phyloP scores from a whole-genome alignment of 208 protist species.

The Phytomonas francai region DNA sequence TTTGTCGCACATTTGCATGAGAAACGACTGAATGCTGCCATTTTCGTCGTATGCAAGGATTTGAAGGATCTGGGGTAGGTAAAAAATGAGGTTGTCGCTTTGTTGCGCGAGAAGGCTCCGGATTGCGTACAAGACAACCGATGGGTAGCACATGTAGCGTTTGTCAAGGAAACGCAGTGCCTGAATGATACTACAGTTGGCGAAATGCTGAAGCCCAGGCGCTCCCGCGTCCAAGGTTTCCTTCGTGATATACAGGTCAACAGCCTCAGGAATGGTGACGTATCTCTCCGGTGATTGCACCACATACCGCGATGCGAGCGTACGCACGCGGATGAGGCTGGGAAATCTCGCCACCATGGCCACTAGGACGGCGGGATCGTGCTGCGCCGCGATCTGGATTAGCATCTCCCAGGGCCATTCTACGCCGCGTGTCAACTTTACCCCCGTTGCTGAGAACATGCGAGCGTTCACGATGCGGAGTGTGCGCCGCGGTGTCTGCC shows the following conservation, averaged over 20 bases:
- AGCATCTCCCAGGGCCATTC: conserved; percentile 24
- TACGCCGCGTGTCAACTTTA: background rate
- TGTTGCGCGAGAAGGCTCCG: conserved; percentile 66
- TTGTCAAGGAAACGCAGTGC: conserved; percentile 57
- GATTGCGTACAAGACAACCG: conserved; percentile 61
- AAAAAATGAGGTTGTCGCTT: conserved; percentile 82
- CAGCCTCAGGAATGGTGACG: conserved; percentile 44
- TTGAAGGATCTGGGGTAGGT: conserved; percentile 86
- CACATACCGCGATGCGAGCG: conserved; percentile 25
- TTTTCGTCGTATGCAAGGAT: conserved; percentile 50
- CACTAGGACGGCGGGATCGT: conserved; percentile 59
- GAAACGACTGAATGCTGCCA: conserved; percentile 46
- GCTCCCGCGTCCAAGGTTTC: conserved; percentile 48
- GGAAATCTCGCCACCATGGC: conserved; percentile 61
- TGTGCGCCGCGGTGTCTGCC: conserved; percentile 54
- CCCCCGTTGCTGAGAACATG: conserved; percentile 11
- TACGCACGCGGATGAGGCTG: conserved; percentile 30
- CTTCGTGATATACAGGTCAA: conserved; percentile 65
- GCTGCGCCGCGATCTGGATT: conserved; percentile 35
- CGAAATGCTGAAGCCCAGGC: conserved; percentile 56
- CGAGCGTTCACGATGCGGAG: conserved; percentile 18
- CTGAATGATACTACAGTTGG: conserved; percentile 57
- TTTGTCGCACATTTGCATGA: conserved; percentile 40
- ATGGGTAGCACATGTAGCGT: conserved; percentile 37
- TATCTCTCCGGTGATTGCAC: conserved; percentile 40